Conservation (phyloP, 208 protist genomes). For the Trypanosoma cruzi region DNA sequence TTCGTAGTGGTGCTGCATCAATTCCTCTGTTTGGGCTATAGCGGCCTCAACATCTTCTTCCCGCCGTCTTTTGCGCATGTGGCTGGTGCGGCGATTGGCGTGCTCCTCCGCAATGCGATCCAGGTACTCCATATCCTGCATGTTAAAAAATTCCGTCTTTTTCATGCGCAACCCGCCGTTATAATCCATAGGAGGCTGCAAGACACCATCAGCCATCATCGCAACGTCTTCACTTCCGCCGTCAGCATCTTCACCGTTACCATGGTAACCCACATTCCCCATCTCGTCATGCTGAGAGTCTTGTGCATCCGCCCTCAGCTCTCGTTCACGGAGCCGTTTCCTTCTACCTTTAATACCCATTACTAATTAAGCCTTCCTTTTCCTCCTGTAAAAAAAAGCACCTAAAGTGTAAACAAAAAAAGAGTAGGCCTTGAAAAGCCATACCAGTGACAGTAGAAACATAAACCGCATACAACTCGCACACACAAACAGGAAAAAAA, state of each 20-base stretch:
- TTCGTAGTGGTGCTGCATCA: slow-evolving; percentile 48
- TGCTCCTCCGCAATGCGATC: slow-evolving; percentile 83
- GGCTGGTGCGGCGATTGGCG: slow-evolving; percentile 42
- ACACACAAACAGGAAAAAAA: too few relatives aligned
- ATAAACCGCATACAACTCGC: too few relatives aligned
- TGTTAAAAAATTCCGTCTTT: slow-evolving; percentile 83
- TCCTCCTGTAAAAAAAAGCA: not conserved
- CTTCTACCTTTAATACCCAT: slow-evolving; percentile 89
- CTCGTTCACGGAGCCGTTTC: slow-evolving; percentile 69
- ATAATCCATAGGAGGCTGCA: slow-evolving; percentile 51
- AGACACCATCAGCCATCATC: slow-evolving; percentile 46
- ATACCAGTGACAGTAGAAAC: too few relatives aligned
- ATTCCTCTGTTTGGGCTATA: slow-evolving; percentile 27
- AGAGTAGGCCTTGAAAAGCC: too few relatives aligned
- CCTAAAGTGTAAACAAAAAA: too few relatives aligned
- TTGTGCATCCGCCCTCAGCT: slow-evolving; percentile 27
- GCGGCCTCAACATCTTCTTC: slow-evolving; percentile 28
- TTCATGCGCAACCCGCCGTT: slow-evolving; percentile 68
- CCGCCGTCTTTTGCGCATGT: slow-evolving; percentile 28
- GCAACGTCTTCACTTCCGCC: slow-evolving; percentile 1
- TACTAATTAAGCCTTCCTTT: slow-evolving; percentile 10
- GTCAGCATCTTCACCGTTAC: slow-evolving; percentile 17
- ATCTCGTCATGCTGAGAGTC: slow-evolving; percentile 22
- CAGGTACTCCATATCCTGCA: slow-evolving; percentile 82
- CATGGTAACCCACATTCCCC: slow-evolving; percentile 15